Evolutionary conservation across 2,329 filamentous ascomycete species (phyloP), one percentile per base, ranked within the genome.

Genomic region (Leptodontidium sp.): DNA sequence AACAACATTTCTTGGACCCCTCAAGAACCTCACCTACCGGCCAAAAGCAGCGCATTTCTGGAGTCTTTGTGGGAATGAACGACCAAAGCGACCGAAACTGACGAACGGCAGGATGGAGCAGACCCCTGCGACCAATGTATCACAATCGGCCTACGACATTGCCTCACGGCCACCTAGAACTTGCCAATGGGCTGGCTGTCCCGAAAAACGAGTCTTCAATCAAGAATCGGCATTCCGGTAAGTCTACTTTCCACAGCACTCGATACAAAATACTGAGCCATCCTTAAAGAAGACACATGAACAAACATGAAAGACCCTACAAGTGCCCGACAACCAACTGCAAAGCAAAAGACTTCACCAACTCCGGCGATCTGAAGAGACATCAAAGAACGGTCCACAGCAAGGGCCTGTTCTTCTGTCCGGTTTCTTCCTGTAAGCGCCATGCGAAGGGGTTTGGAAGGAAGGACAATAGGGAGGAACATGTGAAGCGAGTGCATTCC

Each of bases 221-320:
- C 57, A 47, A 21, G 29, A 66, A 2, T 69, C 70, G 1, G 40
- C 63, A n/a, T 67, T 63, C 47, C 66, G 47, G 67, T 70, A 65
- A n/a, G 52, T 17, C n/a, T 15, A 64, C 9, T 17, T 1, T 21
- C 40, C 21, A 49, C 8, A 49, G 0, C 4, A 2, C 35, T 47
- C 11, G 8, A 5, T 35, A 64, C 43, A 24, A 6, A n/a, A 55
- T 15, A 35, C 21, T 26, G 59, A 24, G 47, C 52, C 8, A 53
- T 15, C 45, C 0, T 12, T 29, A 64, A 32, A 32, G 57, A 35
- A 70, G 64, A 43, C 68, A 72, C 15, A 70, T 69, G 66, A 58
- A 70, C 29, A 67, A 64, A 24, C 70, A 72, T n/a, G 32, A 59
- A 24, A 55, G 66, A 17, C 68, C 70, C 11, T 68, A 70, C 53